Percentiles rank a stretch among this genome's conserved stretches.
Evolutionary conservation across 2,329 filamentous ascomycete genomes (phyloP).

Genomic region (Aspergillus terreus): DNA sequence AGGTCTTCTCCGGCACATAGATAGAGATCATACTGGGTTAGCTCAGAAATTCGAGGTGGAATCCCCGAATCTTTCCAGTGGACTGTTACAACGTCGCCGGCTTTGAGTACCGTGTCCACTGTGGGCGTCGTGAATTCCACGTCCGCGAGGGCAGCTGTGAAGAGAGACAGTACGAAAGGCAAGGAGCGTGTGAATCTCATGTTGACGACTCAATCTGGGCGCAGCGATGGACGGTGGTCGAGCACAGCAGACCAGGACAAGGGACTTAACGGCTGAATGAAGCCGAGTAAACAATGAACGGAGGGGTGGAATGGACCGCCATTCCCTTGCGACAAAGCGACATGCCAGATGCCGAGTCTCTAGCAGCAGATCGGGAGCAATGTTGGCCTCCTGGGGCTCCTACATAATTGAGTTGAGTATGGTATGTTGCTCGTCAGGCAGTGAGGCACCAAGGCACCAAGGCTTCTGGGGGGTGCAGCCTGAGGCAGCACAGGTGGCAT

Average conservation of each 20-base stretch:
- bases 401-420: neutral
- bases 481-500: neutral
- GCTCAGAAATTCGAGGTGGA: constrained; percentile 47
- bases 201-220: constrained; percentile 9
- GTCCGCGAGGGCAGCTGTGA: constrained; percentile 47
- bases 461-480: neutral
- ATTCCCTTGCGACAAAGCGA: neutral
- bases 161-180: constrained; percentile 34
- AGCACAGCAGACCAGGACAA: neutral
- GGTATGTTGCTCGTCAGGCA: neutral
- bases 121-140: constrained; percentile 53
- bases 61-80: constrained; percentile 56
- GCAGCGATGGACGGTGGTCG: neutral
- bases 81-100: constrained; percentile 50
- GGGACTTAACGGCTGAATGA: neutral
- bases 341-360: neutral
- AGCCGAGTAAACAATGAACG: neutral
- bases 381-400: neutral
- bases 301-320: neutral
- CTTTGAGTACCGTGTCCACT: constrained; percentile 49
- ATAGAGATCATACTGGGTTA: constrained; percentile 55
- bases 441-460: neutral
- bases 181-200: constrained; percentile 29
- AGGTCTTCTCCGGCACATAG: constrained; percentile 60
- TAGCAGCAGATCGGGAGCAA: neutral